Evolutionary conservation across 73 alveolate species (phyloP).

Genomic region (Blepharisma japonicum): DNA sequence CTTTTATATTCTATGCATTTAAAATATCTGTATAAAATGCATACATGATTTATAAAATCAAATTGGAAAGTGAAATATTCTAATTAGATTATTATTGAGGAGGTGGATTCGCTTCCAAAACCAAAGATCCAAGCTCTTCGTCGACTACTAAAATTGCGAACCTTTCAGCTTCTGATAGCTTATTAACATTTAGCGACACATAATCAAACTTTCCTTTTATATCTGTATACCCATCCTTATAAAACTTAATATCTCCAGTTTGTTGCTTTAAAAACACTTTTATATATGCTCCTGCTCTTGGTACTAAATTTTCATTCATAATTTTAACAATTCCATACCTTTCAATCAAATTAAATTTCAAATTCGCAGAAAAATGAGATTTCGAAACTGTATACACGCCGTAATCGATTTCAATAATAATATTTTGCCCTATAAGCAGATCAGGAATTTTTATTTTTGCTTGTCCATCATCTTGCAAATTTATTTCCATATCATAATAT

Average conservation of each 20-base stretch:
- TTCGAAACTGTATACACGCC: conserved; percentile 49
- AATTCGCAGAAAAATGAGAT: conserved; percentile 71
- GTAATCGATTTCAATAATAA: conserved; percentile 69
- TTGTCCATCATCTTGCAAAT: conserved; percentile 37
- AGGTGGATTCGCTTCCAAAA: conserved; percentile 23
- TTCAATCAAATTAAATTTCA: conserved; percentile 63
- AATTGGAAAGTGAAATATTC: background rate
- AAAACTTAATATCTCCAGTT: conserved; percentile 60
- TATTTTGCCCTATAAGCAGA: conserved; percentile 56
- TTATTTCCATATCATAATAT: conserved; percentile 37
- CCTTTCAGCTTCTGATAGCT: conserved; percentile 59
- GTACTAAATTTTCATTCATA: conserved; percentile 51
- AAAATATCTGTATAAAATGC: too few species aligned
- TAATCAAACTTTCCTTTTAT: conserved; percentile 92
- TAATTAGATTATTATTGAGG: conserved; percentile 22
- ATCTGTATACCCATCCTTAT: conserved; percentile 95
- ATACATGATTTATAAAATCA: too few species aligned
- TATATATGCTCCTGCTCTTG: conserved; percentile 79
- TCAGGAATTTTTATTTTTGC: conserved; percentile 55
- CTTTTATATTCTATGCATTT: too few species aligned
- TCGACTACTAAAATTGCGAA: conserved; percentile 73
- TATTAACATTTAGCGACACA: conserved; percentile 66
- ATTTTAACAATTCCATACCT: conserved; percentile 82
- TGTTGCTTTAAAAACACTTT: conserved; percentile 72
- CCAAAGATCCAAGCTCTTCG: conserved; percentile 70